Conservation (phyloP, 108 stramenopile species). For the Skeletonema menzelii region DNA sequence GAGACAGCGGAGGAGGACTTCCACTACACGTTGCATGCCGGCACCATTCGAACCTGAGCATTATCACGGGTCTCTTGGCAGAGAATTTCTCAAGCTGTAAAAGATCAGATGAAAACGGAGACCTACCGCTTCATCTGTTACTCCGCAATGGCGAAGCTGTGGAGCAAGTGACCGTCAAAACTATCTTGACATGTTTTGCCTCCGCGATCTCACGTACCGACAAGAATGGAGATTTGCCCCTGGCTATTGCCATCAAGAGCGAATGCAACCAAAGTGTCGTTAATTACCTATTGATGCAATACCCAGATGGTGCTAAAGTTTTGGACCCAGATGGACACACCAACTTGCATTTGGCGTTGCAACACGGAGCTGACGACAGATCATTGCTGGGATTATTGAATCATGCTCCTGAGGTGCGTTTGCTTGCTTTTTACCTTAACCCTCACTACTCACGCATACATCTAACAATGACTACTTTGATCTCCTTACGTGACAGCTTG, state of each 20-base stretch:
- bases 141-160: slow-evolving; percentile 79
- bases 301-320: slow-evolving; percentile 62
- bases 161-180: slow-evolving; percentile 81
- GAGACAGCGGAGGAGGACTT: slow-evolving; percentile 74
- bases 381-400: slow-evolving; percentile 76
- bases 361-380: slow-evolving; percentile 77
- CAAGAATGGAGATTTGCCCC: slow-evolving; percentile 78
- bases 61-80: slow-evolving; percentile 75
- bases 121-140: slow-evolving; percentile 71
- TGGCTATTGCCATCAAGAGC: slow-evolving; percentile 69
- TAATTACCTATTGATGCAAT: slow-evolving; percentile 72
- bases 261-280: slow-evolving; percentile 63
- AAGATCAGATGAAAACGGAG: slow-evolving; percentile 78
- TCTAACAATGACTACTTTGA: slow-evolving; percentile 1
- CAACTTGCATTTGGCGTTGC: slow-evolving; percentile 67
- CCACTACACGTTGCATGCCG: slow-evolving; percentile 80
- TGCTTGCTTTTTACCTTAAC: not conserved
- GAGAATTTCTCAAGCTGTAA: slow-evolving; percentile 85
- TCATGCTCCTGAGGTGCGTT: slow-evolving; percentile 67
- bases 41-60: slow-evolving; percentile 78
- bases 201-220: slow-evolving; percentile 74
- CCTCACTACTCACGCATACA: not conserved
- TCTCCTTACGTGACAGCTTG: slow-evolving; percentile 26
- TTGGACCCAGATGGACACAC: slow-evolving; percentile 72
- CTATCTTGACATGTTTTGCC: slow-evolving; percentile 75